These are phyloP conservation scores for Termitomyces sp. DNA, from an alignment of 768 basidiomycete genomes.

Conservation along the genomic window DNA sequence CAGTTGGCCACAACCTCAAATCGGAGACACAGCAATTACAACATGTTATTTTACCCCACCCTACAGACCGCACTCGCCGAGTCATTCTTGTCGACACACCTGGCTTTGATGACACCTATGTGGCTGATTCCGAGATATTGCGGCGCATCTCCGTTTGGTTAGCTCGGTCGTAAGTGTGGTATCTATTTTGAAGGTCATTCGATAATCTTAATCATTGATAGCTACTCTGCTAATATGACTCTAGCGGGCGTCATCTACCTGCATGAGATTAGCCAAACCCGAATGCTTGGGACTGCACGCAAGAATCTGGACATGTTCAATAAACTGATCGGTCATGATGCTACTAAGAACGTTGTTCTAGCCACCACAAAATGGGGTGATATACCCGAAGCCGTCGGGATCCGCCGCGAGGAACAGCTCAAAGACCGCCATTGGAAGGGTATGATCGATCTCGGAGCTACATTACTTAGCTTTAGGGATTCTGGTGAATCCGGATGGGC, in stretches of 20 bases:
- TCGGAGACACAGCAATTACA: conserved; percentile 11
- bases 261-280: conserved; percentile 16
- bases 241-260: conserved; percentile 14
- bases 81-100: conserved; percentile 11
- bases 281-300: conserved; percentile 16
- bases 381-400: background rate
- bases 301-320: conserved; percentile 15
- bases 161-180: conserved; percentile 7
- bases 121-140: conserved; percentile 9
- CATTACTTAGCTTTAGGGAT: conserved; percentile 4
- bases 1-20: conserved; percentile 7
- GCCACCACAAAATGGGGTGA: conserved; percentile 14
- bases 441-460: conserved; percentile 8
- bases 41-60: conserved; percentile 7
- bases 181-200: background rate
- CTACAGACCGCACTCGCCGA: conserved; percentile 2
- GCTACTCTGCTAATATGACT: conserved; percentile 11
- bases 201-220: background rate
- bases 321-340: conserved; percentile 11
- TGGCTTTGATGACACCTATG: conserved; percentile 10
- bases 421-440: conserved; percentile 8
- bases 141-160: conserved; percentile 8
- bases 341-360: conserved; percentile 11
- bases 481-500: conserved; percentile 4
- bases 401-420: conserved; percentile 6